Evolutionary conservation across 192 early-diverging fungal species (phyloP).

Genomic region (Mortierella claussenii): DNA sequence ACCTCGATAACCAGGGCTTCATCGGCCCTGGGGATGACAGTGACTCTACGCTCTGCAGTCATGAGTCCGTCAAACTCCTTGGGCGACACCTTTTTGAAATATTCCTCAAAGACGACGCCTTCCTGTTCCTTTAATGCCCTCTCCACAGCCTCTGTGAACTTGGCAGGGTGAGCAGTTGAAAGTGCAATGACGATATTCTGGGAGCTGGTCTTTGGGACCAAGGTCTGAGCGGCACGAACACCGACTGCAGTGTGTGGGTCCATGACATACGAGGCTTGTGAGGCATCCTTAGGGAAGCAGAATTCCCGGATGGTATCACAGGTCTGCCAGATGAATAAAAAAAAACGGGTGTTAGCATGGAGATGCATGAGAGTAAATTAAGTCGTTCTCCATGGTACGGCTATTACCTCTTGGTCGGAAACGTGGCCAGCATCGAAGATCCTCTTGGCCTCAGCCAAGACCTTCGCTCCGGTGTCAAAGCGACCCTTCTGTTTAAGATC

Average conservation of each 20-base stretch:
- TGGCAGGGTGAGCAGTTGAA: slow-evolving; percentile 95
- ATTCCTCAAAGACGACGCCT: slow-evolving; percentile 64
- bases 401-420: slow-evolving; percentile 66
- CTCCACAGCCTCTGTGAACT: slow-evolving; percentile 94
- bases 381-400: background rate
- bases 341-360: too few relatives aligned
- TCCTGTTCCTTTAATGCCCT: slow-evolving; percentile 68
- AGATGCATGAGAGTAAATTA: background rate
- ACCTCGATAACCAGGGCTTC: slow-evolving; percentile 61
- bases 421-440: slow-evolving; percentile 82
- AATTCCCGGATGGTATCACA: slow-evolving; percentile 77
- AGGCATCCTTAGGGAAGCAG: slow-evolving; percentile 60
- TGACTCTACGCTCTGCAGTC: slow-evolving; percentile 75
- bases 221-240: slow-evolving; percentile 81
- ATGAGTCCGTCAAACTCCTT: slow-evolving; percentile 75
- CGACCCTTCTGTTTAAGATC: slow-evolving; percentile 75
- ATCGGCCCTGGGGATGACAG: slow-evolving; percentile 60
- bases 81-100: slow-evolving; percentile 68
- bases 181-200: slow-evolving; percentile 67
- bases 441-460: slow-evolving; percentile 72
- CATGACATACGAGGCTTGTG: slow-evolving; percentile 76
- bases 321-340: slow-evolving; percentile 59
- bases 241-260: slow-evolving; percentile 98
- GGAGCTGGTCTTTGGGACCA: slow-evolving; percentile 14
- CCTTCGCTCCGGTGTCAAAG: slow-evolving; percentile 72